Evolutionary conservation across 768 basidiomycete species (phyloP).

Genomic region (Phaffia australis): DNA sequence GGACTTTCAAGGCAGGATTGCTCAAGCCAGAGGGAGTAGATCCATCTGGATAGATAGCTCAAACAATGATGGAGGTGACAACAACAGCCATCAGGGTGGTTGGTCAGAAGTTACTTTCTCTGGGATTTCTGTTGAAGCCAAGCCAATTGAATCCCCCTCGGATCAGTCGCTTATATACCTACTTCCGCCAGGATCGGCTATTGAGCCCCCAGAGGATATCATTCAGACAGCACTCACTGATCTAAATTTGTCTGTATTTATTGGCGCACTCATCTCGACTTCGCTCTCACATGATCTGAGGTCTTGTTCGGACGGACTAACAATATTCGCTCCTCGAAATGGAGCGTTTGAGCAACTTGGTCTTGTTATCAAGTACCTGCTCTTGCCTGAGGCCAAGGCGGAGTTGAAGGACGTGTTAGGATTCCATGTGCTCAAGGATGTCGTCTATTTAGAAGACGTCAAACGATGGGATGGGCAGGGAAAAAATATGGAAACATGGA

Average conservation of each 20-base stretch:
- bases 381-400: constrained; percentile 55
- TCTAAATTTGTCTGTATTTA: constrained; percentile 78
- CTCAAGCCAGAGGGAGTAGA: not conserved
- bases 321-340: constrained; percentile 80
- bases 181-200: constrained; percentile 58
- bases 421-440: constrained; percentile 70
- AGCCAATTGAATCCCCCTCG: constrained; percentile 50
- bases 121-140: constrained; percentile 66
- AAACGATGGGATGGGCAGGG: constrained; percentile 8
- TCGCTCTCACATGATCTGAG: constrained; percentile 59
- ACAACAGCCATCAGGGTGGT: constrained; percentile 32
- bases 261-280: constrained; percentile 80
- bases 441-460: constrained; percentile 56
- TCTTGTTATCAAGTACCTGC: constrained; percentile 73
- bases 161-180: constrained; percentile 6
- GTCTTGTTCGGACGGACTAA: constrained; percentile 55
- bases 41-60: not conserved
- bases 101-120: constrained; percentile 58
- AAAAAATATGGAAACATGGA: constrained; percentile 60
- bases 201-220: constrained; percentile 70
- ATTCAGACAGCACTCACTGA: constrained; percentile 67
- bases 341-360: constrained; percentile 80
- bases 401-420: constrained; percentile 73
- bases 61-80: constrained; percentile 26
- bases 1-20: not conserved